A percentile compares a stretch with the other conserved stretches of the same genome.
Evolutionary conservation across 2,329 filamentous ascomycete species (phyloP).

Genomic region (Trichoderma aggressivum): DNA sequence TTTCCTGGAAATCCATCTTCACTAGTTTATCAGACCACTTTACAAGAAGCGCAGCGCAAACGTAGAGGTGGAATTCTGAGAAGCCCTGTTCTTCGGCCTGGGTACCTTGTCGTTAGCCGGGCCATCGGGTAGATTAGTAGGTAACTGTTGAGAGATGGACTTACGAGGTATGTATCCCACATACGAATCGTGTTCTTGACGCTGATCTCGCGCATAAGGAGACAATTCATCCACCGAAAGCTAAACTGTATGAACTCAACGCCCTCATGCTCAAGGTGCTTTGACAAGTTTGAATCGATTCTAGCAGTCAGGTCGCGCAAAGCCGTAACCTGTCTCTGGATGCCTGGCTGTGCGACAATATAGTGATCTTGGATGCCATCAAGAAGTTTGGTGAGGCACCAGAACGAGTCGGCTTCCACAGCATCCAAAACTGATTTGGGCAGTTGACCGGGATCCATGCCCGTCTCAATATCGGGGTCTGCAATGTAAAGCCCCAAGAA

Average conservation of each 20-base stretch:
- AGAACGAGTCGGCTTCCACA: conserved; percentile 96
- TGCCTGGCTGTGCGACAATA: conserved; percentile 94
- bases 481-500: conserved; percentile 93
- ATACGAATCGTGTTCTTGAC: conserved; percentile 96
- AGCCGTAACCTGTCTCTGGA: conserved; percentile 87
- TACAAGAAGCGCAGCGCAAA: conserved; percentile 94
- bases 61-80: conserved; percentile 96
- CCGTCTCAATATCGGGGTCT: conserved; percentile 85
- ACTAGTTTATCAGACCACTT: conserved; percentile 96
- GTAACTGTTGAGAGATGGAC: conserved; percentile 26
- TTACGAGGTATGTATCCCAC: conserved; percentile 98
- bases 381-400: conserved; percentile 96
- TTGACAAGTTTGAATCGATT: conserved; percentile 80
- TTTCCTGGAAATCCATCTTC: conserved; percentile 97
- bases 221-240: conserved; percentile 99
- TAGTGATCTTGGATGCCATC: conserved; percentile 99
- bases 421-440: conserved; percentile 89
- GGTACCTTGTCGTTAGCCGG: not conserved
- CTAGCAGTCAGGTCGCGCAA: conserved; percentile 85
- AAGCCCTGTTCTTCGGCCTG: conserved; percentile 98
- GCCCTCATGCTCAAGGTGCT: conserved; percentile 83
- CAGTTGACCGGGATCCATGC: conserved; percentile 95
- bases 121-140: conserved; percentile 2
- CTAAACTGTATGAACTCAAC: conserved; percentile 99
- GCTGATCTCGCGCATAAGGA: conserved; percentile 95